Base-by-base conservation (phyloP, 1,139 yeast species). In the Pichia sp. region DNA sequence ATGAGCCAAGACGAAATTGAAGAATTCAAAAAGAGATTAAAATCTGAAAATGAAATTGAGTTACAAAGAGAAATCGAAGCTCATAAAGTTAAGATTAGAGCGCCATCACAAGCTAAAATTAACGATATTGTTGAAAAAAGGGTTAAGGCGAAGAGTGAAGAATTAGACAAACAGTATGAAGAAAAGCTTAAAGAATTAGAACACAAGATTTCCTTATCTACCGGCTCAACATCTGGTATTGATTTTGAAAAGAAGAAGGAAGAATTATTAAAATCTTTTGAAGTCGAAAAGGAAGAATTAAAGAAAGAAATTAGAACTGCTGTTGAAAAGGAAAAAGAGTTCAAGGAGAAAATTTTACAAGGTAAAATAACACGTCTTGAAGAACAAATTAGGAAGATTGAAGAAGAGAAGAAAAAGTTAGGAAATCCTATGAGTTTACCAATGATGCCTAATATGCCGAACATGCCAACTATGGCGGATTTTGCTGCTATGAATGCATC, bases 81-180 rank as follows among this genome's bases (percentile, higher is more conserved):
- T 2, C 58, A 57, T 34, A 59, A 59, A 40, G 58, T 50, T 32
- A 52, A 53, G 34, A 44, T 58, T 31, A 50, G 62, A 35, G 61
- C 61, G 3, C 63, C 63, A 28, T 51, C 57, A 9, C 61, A 58
- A 41, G 64, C 61, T 3, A 59, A 55, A 43, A 58, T 62, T 30
- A 56, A 55, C 44, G 62, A 58, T 26, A 56, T 60, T 23, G 57
- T 57, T 41, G 64, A 62, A 39, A 61, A 54, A 46, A 50, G 66
- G 36, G 52, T 54, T 49, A 58, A 55, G 29, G 57, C 54, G 11
- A 53, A 62, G 25, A 53, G 51, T 44, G 59, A 56, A 12, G 62
- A 60, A 41, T 48, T 62, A 26, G 64, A 61, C 27, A 50, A 56
- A 38, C 52, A 52, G 30, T 55, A 52, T 35, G 48, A 53, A 24